Conservation (phyloP, 140 eudicot genomes). For the Anethum foeniculum region DNA sequence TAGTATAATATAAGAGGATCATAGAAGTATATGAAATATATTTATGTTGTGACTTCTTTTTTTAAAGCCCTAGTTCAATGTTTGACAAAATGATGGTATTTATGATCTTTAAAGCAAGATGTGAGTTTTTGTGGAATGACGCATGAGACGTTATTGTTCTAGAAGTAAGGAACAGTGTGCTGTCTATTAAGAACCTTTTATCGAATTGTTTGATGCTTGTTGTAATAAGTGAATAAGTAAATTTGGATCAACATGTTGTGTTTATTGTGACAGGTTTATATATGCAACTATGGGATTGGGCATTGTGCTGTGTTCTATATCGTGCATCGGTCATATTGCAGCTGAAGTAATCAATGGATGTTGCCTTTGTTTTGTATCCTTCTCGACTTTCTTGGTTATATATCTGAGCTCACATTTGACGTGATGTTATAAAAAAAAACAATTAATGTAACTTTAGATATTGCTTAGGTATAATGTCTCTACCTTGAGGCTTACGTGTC, state of each 20-base stretch:
- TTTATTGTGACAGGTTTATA: conserved; percentile 65
- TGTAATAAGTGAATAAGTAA: neutral
- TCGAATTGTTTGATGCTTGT: neutral
- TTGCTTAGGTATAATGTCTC: neutral
- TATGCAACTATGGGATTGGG: conserved; percentile 84
- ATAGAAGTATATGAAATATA: neutral
- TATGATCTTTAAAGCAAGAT: neutral
- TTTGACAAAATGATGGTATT: neutral
- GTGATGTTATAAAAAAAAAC: neutral
- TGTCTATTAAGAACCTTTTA: neutral
- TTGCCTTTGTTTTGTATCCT: conserved; percentile 90
- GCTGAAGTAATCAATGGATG: conserved; percentile 74
- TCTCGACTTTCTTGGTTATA: conserved; percentile 3
- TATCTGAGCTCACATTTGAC: neutral
- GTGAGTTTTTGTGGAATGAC: neutral
- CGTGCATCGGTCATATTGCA: conserved; percentile 71
- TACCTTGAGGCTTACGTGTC: neutral
- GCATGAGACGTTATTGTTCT: neutral
- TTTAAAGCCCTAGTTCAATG: neutral
- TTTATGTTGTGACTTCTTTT: neutral
- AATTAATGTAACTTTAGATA: neutral
- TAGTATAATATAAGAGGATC: neutral
- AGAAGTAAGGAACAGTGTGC: neutral
- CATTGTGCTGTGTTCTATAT: conserved; percentile 50
- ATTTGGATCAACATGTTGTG: neutral